Percentiles rank a stretch among this genome's conserved stretches.
Conservation (phyloP, 495 filamentous ascomycete genomes). For the Tuber borchii region DNA sequence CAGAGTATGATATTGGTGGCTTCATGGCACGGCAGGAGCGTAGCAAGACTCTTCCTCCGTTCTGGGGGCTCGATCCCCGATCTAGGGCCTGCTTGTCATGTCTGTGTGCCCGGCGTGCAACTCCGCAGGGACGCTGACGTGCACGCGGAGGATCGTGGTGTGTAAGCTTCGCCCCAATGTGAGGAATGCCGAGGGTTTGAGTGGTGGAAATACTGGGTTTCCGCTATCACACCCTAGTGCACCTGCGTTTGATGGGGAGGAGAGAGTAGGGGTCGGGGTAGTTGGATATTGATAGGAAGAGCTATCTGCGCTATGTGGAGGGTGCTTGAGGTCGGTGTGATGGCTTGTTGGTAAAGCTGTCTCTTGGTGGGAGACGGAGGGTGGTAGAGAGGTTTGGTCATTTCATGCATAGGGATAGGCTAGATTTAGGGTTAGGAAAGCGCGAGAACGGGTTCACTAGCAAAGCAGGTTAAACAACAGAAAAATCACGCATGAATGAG, state of each 20-base stretch:
- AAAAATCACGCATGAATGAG: not conserved
- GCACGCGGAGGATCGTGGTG: slow-evolving; percentile 6
- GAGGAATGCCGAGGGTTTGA: slow-evolving; percentile 17
- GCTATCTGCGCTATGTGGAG: slow-evolving; percentile 26
- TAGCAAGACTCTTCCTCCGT: slow-evolving; percentile 18
- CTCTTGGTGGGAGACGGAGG: slow-evolving; percentile 8
- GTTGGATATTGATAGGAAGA: slow-evolving; percentile 14
- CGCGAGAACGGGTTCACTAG: not conserved
- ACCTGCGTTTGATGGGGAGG: not conserved
- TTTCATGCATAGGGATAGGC: slow-evolving; percentile 25
- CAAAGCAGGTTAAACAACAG: not conserved
- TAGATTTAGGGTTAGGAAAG: slow-evolving; percentile 13
- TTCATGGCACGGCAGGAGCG: slow-evolving; percentile 21
- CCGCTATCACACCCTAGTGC: slow-evolving; percentile 9
- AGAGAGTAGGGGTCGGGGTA: too few relatives aligned
- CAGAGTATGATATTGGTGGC: slow-evolving; percentile 12
- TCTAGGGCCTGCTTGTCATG: not conserved
- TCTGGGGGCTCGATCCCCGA: not conserved
- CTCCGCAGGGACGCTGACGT: slow-evolving; percentile 3
- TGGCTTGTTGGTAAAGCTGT: slow-evolving; percentile 8
- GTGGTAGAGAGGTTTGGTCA: slow-evolving; percentile 19
- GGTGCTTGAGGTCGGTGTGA: slow-evolving; percentile 16
- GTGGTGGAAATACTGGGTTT: slow-evolving; percentile 3
- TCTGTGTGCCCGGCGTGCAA: slow-evolving; percentile 10
- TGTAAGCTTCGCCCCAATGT: slow-evolving; percentile 14